Evolutionary conservation across 2,329 filamentous ascomycete species (phyloP), one percentile per base, ranked within the genome.

Genomic region (Rhinocladiella mackenziei): DNA sequence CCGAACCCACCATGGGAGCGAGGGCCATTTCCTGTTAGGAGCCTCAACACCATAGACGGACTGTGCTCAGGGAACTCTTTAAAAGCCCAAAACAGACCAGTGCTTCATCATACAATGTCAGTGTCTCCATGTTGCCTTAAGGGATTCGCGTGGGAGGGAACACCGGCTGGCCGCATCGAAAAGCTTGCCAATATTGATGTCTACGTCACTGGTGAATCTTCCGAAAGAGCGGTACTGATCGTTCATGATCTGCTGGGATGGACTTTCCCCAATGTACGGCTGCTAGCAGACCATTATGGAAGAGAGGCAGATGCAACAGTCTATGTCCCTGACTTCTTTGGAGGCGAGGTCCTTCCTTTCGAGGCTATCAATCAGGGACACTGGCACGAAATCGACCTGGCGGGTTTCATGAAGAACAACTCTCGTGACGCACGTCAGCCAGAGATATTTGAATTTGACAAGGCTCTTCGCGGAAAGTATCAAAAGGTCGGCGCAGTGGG

Each of bases 241-340:
- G 60, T 75, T 42, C 56, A 60, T 34, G 69, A 72, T 51, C 66
- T 74, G 56, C 72, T 72, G 43, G 70, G 71, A 43, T 73, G 64
- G 65, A 65, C 63, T 7, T 64, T 72, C 30, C 55, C 60, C 23
- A 73, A 73, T 56, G 56, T 64, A 31, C 64, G 70, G 19, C 50
- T 74, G 6, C 58, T 73, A 8, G 70, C 70, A 10, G 71, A 73
- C 58, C 58, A 67, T 43, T 74, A 72, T 52, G 70, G 70, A 19
- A 61, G 63, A 46, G 61, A 62, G 10, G 60, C 59, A n/a, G 63
- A 69, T 56, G 71, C 66, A 48, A 70, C 66, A 20, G 64, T 64
- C 48, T 72, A 71, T 54, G 53, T 73, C n/a, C 56, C 69, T 2
- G 70, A 73, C 53, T 58, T 74, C 7, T 45, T 54, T 28, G 28